Evolutionary conservation across 1,139 yeast genomes (phyloP).

Genomic region (Lodderomyces pseudojiufengensis): DNA sequence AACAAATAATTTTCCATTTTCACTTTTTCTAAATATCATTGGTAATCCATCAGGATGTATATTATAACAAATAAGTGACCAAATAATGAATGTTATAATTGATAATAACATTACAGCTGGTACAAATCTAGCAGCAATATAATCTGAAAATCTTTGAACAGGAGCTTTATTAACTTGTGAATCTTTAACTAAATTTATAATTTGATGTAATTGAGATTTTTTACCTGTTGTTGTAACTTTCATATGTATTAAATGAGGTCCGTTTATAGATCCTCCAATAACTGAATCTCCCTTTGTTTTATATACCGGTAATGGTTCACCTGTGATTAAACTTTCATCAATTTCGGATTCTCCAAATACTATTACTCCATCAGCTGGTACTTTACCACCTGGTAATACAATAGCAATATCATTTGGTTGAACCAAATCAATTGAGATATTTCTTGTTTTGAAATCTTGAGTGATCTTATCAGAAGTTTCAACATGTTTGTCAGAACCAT

Average conservation of each 20-base stretch:
- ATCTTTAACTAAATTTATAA: constrained; percentile 78
- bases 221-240: constrained; percentile 70
- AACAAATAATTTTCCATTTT: constrained; percentile 59
- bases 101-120: constrained; percentile 68
- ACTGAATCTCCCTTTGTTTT: constrained; percentile 61
- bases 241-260: constrained; percentile 68
- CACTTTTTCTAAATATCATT: constrained; percentile 47
- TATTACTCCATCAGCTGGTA: constrained; percentile 89
- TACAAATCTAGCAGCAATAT: constrained; percentile 81
- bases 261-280: constrained; percentile 90
- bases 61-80: constrained; percentile 48
- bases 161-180: constrained; percentile 91
- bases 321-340: constrained; percentile 87
- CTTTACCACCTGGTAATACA: constrained; percentile 78
- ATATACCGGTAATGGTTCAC: constrained; percentile 75
- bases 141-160: constrained; percentile 84
- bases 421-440: constrained; percentile 67
- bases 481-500: constrained; percentile 9
- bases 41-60: constrained; percentile 43
- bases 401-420: constrained; percentile 76
- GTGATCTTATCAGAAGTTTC: constrained; percentile 5
- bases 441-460: constrained; percentile 22
- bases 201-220: constrained; percentile 82
- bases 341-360: constrained; percentile 75
- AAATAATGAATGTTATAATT: constrained; percentile 58